Conservation (phyloP, 2,329 filamentous ascomycete species). For the Eutypa lata region DNA sequence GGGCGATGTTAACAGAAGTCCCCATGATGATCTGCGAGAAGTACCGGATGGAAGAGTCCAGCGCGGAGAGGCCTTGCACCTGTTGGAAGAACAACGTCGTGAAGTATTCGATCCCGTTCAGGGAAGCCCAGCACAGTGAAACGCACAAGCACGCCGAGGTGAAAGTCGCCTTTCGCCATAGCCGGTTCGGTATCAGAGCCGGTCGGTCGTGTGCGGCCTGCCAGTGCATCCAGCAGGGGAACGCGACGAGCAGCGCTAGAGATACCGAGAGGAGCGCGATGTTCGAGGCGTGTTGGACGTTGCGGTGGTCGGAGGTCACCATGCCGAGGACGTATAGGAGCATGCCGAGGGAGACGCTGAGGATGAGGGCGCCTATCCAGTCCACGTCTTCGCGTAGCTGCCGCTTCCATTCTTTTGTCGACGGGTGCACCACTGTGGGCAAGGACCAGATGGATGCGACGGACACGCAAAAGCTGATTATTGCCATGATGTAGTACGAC, state of each 20-base stretch:
- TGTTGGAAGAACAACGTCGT: slow-evolving; percentile 43
- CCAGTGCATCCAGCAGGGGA: slow-evolving; percentile 39
- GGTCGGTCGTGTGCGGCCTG: slow-evolving; percentile 17
- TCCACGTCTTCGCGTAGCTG: slow-evolving; percentile 42
- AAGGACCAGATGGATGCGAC: slow-evolving; percentile 34
- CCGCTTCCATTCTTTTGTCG: slow-evolving; percentile 23
- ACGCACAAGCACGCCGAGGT: slow-evolving; percentile 47
- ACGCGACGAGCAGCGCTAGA: slow-evolving; percentile 37
- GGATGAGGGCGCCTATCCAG: slow-evolving; percentile 48
- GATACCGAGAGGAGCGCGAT: slow-evolving; percentile 39
- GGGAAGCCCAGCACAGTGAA: slow-evolving; percentile 37
- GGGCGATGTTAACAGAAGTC: slow-evolving; percentile 37
- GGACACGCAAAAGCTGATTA: slow-evolving; percentile 35
- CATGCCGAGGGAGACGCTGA: slow-evolving; percentile 43
- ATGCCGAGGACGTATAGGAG: slow-evolving; percentile 49
- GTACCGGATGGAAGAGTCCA: slow-evolving; percentile 39
- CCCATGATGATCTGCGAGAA: slow-evolving; percentile 45
- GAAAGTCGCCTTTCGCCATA: slow-evolving; percentile 54
- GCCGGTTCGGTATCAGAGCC: slow-evolving; percentile 53
- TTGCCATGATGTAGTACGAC: slow-evolving; percentile 38
- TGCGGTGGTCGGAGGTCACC: slow-evolving; percentile 34
- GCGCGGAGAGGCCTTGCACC: slow-evolving; percentile 36
- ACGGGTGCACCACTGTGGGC: slow-evolving; percentile 19
- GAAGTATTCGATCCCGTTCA: slow-evolving; percentile 43
- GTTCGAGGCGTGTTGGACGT: slow-evolving; percentile 34